phyloP scores from a whole-genome alignment of 345 rosid species.

The Eucalyptus brandiana region DNA sequence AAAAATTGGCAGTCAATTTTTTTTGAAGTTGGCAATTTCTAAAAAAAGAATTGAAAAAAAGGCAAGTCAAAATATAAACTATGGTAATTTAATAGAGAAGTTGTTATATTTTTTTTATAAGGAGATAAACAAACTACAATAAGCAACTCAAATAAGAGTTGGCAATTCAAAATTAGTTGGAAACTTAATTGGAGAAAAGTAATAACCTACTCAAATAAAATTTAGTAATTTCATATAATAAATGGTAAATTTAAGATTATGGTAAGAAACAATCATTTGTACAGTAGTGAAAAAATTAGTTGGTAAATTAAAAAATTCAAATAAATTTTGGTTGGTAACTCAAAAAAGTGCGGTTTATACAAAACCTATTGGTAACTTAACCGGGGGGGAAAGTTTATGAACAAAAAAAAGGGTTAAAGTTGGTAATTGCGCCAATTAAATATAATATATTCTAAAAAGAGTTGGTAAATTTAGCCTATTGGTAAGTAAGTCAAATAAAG shows the following conservation, averaged over 20 bases:
- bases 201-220: neutral
- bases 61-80: neutral
- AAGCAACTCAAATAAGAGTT: neutral
- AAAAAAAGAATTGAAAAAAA: too few relatives aligned
- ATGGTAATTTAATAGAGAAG: neutral
- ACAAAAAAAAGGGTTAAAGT: too few relatives aligned
- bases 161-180: neutral
- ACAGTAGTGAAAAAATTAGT: neutral
- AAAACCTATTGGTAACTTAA: too few relatives aligned
- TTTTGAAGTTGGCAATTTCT: neutral
- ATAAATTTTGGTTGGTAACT: too few relatives aligned
- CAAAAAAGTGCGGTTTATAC: too few relatives aligned
- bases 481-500: too few relatives aligned
- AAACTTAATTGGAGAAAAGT: neutral
- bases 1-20: neutral
- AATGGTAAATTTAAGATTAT: neutral
- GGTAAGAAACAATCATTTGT: neutral
- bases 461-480: too few relatives aligned
- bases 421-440: too few relatives aligned
- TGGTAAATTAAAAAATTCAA: neutral
- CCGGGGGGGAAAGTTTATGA: too few relatives aligned
- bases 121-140: neutral
- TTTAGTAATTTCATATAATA: too few relatives aligned
- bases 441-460: too few relatives aligned
- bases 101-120: neutral